Evolutionary conservation across 106 monocot genomes (phyloP), one percentile per base, ranked within the genome.

Genomic region (Dactylorhiza incarnata): DNA sequence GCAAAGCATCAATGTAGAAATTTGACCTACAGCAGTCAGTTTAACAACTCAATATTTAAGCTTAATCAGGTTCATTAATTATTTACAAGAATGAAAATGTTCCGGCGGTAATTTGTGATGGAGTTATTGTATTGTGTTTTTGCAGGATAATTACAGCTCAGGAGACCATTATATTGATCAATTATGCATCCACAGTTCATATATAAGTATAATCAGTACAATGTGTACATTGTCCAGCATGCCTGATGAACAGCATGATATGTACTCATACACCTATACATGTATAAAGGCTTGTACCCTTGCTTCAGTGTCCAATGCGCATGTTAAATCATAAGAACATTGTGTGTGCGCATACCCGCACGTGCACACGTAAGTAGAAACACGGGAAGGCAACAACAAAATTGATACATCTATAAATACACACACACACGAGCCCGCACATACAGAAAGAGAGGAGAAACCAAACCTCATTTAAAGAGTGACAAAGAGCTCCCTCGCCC

Each of bases 391-490:
- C n/a, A 61, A 20, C 37, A 37, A 37, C 37, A 37, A 37, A 37
- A 37, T 3, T 37, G 37, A 37, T 37, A 37, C 37, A 37, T 1
- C 37, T 37, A 37, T 37, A 61, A 15, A 61, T 6, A 61, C n/a
- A 20, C 1, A 61, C 3, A 61, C 9, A 4, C 9, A n/a, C n/a
- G n/a, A n/a, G n/a, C n/a, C 0, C 10, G 14, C 26, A 66, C 9
- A 45, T 13, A 62, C 3, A 54, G 52, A 69, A 13, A 45, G 49
- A 75, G 24, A 63, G 5, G 52, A 24, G 20, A 46, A 10, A 79
- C 2, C 68, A 29, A 19, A 99, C 97, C 97, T 99, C 97, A 79
- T 99, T 99, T 68, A 99, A 70, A 52, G 94, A 99, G 87, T 99
- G 91, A 56, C 89, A 91, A 61, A 99, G 88, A 76, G 97, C 97